phyloP scores from a whole-genome alignment of 1,284 basidiomycete species.

The Tremellales sp. region DNA sequence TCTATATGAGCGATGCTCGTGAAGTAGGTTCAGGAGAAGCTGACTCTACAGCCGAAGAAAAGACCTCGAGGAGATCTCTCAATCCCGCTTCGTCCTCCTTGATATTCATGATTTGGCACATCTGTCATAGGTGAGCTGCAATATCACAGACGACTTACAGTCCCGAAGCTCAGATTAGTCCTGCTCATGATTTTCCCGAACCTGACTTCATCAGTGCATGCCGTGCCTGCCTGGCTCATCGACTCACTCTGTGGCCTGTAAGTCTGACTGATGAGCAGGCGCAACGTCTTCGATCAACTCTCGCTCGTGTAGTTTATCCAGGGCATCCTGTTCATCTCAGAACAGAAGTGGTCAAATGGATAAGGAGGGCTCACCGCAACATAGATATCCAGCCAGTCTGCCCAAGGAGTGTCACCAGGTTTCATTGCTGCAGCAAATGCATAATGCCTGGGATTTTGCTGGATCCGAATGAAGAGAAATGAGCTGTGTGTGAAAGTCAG shows the following conservation, averaged over 20 bases:
- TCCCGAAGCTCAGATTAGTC: slow-evolving; percentile 11
- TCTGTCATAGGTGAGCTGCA: slow-evolving; percentile 9
- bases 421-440: slow-evolving; percentile 47
- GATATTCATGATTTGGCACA: slow-evolving; percentile 27
- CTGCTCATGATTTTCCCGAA: slow-evolving; percentile 40
- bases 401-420: slow-evolving; percentile 24
- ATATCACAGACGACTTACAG: slow-evolving; percentile 9
- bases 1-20: neutral
- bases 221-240: neutral
- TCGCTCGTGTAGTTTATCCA: slow-evolving; percentile 58
- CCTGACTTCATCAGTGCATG: neutral
- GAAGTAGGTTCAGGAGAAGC: neutral
- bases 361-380: slow-evolving; percentile 49
- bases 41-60: slow-evolving; percentile 23
- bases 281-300: slow-evolving; percentile 57
- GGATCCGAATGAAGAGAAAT: slow-evolving; percentile 77
- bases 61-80: slow-evolving; percentile 25
- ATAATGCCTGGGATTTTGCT: slow-evolving; percentile 75
- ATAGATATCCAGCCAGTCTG: slow-evolving; percentile 70
- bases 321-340: slow-evolving; percentile 52
- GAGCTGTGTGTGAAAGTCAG: slow-evolving; percentile 49
- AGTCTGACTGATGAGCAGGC: slow-evolving; percentile 3
- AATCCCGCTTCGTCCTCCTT: slow-evolving; percentile 14
- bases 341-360: neutral
- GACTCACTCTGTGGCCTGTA: slow-evolving; percentile 4